Base-by-base conservation (phyloP, 2,329 filamentous ascomycete species). In the Alternaria arbusti region DNA sequence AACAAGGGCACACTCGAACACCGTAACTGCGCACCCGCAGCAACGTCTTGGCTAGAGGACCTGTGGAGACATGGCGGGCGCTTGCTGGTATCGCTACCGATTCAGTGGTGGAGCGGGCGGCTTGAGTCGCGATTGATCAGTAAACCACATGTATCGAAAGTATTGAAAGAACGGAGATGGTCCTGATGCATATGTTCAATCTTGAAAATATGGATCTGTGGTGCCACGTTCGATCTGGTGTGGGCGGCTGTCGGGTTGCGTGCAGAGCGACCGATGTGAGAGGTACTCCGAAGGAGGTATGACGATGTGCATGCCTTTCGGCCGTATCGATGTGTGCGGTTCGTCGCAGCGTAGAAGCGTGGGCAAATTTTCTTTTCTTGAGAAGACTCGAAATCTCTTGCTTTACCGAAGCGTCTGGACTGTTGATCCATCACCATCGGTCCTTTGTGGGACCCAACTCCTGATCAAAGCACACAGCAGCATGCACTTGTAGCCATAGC, bases 1-100 rank as follows among this genome's bases (percentile, higher is more conserved):
- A 72, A 71, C 64, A 65, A 50, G 44, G 25, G 40, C 32, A 52
- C 61, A 65, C 56, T 57, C 52, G 11, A 23, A 61, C 61, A 50
- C 20, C 46, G 55, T 11, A 36, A 25, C 3, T 32, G 57, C 47
- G 50, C 70, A 30, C 64, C 60, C 62, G 59, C 59, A 59, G 63
- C 55, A 46, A 45, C 49, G 36, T 55, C 54, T 49, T 49, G 54
- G 44, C 49, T 52, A 52, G 22, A 23, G 28, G 10, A 12, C 20
- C 3, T 51, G 51, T 59, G 59, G 56, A 59, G 63, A 54, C 43
- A 54, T n/a, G 30, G 13, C 54, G 32, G 46, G 32, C 52, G 52
- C 25, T 43, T 45, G 36, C 22, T 45, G 17, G 22, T 43, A 55
- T 55, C 52, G 32, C 23, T 12, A 55, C 40, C 22, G 22, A 25